phyloP scores from a whole-genome alignment of 2,329 filamentous ascomycete genomes.

The Acarospora socialis region DNA sequence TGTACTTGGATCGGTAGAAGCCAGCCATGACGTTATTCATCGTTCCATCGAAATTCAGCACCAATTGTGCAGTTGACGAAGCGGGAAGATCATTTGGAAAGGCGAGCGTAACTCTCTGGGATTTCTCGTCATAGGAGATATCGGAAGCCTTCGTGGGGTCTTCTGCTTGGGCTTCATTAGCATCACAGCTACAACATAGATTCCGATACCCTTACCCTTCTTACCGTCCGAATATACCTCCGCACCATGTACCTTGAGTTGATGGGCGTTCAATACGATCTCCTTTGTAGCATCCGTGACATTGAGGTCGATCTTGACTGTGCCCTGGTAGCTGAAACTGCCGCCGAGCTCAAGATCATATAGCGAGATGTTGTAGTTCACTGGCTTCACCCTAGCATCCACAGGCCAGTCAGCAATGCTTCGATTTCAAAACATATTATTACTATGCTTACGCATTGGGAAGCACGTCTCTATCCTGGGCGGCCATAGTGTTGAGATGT shows the following conservation, averaged over 20 bases:
- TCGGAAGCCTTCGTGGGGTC: conserved; percentile 38
- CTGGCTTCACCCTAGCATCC: conserved; percentile 70
- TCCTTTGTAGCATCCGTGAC: conserved; percentile 58
- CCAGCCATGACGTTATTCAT: conserved; percentile 88
- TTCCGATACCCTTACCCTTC: conserved; percentile 29
- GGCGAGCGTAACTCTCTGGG: conserved; percentile 66
- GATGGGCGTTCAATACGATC: conserved; percentile 71
- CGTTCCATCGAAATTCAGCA: conserved; percentile 61
- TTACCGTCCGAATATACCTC: conserved; percentile 46
- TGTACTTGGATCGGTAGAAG: conserved; percentile 91
- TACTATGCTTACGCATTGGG: conserved; percentile 23
- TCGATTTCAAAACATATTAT: too few species aligned
- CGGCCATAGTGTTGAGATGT: conserved; percentile 29
- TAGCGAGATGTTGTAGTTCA: conserved; percentile 74
- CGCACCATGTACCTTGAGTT: conserved; percentile 60
- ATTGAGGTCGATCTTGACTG: conserved; percentile 63
- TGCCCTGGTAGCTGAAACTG: conserved; percentile 72
- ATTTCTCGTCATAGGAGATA: conserved; percentile 68
- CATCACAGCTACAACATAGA: neutral
- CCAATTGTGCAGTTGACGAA: conserved; percentile 50
- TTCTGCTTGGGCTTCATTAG: neutral
- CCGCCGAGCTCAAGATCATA: conserved; percentile 59
- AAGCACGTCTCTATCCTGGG: conserved; percentile 30
- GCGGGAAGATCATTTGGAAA: conserved; percentile 60
- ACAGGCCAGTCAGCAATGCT: too few species aligned